phyloP scores from a whole-genome alignment of 306 rosid species.

The Senna tora region DNA sequence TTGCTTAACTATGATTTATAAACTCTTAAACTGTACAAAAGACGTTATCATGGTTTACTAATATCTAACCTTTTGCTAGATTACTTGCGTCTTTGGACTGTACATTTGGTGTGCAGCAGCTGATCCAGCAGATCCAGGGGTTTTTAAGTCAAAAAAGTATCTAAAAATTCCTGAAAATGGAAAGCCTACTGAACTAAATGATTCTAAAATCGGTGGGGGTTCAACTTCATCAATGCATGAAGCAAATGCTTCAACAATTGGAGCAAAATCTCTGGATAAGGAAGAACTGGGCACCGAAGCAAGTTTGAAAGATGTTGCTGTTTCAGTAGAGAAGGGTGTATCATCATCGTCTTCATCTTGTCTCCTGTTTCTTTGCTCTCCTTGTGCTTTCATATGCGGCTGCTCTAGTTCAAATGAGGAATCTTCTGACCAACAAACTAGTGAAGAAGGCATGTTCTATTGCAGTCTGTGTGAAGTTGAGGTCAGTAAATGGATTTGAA shows the following conservation, averaged over 20 bases:
- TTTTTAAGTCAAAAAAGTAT: slow-evolving; percentile 82
- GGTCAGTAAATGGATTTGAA: slow-evolving; percentile 53
- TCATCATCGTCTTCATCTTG: slow-evolving; percentile 48
- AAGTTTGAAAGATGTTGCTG: slow-evolving; percentile 40
- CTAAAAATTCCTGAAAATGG: slow-evolving; percentile 51
- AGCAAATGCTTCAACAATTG: slow-evolving; percentile 49
- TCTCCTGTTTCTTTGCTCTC: slow-evolving; percentile 55
- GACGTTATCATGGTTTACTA: slow-evolving; percentile 24
- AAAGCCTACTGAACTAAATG: slow-evolving; percentile 51
- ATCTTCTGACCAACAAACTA: slow-evolving; percentile 56
- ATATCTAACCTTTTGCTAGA: slow-evolving; percentile 55
- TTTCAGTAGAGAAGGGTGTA: slow-evolving; percentile 39
- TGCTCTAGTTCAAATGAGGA: slow-evolving; percentile 58
- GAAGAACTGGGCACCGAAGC: slow-evolving; percentile 49
- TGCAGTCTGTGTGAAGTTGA: slow-evolving; percentile 95
- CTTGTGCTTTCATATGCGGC: slow-evolving; percentile 67
- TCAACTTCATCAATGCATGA: slow-evolving; percentile 62
- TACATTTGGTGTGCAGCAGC: slow-evolving; percentile 92
- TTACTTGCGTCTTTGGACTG: slow-evolving; percentile 78
- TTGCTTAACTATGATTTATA: not conserved
- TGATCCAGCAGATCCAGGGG: slow-evolving; percentile 90
- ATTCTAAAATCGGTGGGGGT: slow-evolving; percentile 68
- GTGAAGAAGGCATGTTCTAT: slow-evolving; percentile 91
- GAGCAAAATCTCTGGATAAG: slow-evolving; percentile 54
- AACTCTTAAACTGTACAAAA: not conserved